Evolutionary conservation across 345 rosid genomes (phyloP), one percentile per base, ranked within the genome.

Genomic region (Noccaea bulbosa): DNA sequence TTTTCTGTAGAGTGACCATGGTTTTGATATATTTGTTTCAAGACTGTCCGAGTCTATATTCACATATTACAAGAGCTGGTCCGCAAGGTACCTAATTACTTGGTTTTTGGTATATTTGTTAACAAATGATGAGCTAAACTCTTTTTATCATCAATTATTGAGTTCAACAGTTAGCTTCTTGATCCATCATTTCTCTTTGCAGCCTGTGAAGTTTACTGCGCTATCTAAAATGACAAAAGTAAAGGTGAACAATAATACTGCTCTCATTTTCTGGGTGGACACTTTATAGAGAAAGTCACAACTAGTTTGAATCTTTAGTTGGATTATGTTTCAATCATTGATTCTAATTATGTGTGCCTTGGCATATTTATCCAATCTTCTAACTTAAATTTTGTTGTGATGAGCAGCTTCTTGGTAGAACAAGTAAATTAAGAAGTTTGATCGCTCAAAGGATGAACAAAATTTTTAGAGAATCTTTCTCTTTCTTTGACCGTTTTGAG

Each of bases 41-140:
- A 91, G 82, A 71, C 83, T 94, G 41, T 84, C 85, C 61, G 98
- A 94, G 69, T 85, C 83, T 81, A 84, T 88, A 65, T 88, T 89
- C 90, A 88, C 95, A 40, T 89, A 88, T 80, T 91, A 91, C 87
- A 94, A 94, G 84, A 91, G 98, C 80, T 87, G 99, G 98, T 90
- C 97, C 11, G 95, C 98, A 61, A 94, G 96, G 99, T 94, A 83
- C 67, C 47, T 35, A 10, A 54, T 64, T 59, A 52, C 34, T 59
- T 62, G 30, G 55, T 53, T 48, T 9, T 44, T 20, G 22, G 22
- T 11, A 50, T 69, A 32, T 37, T 39, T 16, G 33, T 20, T 40
- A 41, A 56, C 43, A 44, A 53, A 49, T 41, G 76, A 53, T 53
- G 57, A 77, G 15, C 73, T 74, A 46, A 74, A 24, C 80, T 40